Base-by-base conservation (phyloP, 176 grass and related monocot genomes). In the Avena atlantica region DNA sequence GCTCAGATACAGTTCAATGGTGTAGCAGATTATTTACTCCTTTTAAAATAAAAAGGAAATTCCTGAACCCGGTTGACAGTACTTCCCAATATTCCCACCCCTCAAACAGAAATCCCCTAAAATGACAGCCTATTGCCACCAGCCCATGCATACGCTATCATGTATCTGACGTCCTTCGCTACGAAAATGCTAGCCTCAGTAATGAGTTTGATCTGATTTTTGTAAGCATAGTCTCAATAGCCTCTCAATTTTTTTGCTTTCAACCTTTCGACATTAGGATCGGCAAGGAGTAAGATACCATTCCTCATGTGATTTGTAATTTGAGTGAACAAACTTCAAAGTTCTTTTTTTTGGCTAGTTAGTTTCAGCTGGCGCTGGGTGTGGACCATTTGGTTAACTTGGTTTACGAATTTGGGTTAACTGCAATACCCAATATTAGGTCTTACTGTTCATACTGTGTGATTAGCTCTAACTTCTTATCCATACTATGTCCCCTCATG, bases 281-380 rank as follows among this genome's bases (percentile, higher is more conserved):
- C 78, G 2, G 21, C 60, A 48, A 80, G 40, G 23, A 65, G 34
- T 79, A 79, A 1, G 40, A 31, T 47, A 29, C 42, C 40, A 50
- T 81, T 81, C 27, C 5, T 27, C 78, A 60, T 62, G 44, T 66
- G 79, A 81, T 66, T 49, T 29, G 23, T 81, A 66, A 31, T 66
- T 27, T 48, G 60, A 81, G 15, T 49, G 79, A 81, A 65, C 9
- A 31, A 50, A 50, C 24, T 48, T 66, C 61, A 6, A 49, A 29
- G 17, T 27, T 81, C 4, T 49, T 65, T 27, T 80, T 42, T 7
- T 49, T 81, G 78, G 42, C 15, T 66, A 17, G 16, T 49, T 65
- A 81, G 60, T 44, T 65, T 81, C 23, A 65, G 59, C 42, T 49
- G 14, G 15, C 6, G 14, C 15, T 80, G 37, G n/a, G 7, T 44